Evolutionary conservation across 1,284 basidiomycete genomes (phyloP).

Genomic region (Ceratobasidium sp.): DNA sequence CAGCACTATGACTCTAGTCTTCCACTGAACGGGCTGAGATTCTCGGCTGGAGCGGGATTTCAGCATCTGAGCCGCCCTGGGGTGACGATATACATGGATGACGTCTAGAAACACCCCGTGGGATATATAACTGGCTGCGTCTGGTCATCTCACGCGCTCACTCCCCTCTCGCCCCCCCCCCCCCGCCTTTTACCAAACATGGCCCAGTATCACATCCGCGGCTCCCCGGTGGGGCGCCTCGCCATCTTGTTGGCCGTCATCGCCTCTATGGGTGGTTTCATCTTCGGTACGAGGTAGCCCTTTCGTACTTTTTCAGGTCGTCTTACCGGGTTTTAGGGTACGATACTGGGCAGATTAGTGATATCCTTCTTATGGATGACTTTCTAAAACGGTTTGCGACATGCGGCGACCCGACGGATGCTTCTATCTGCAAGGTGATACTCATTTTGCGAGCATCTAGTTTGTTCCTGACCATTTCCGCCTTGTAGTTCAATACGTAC

Average conservation of each 20-base stretch:
- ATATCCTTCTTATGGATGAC: slow-evolving; percentile 81
- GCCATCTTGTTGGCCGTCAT: slow-evolving; percentile 77
- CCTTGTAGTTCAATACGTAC: slow-evolving; percentile 50
- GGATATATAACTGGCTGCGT: slow-evolving; percentile 22
- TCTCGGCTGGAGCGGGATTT: slow-evolving; percentile 29
- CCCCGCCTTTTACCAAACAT: slow-evolving; percentile 1
- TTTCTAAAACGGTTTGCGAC: slow-evolving; percentile 75
- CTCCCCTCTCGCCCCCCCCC: not conserved
- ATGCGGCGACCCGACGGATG: slow-evolving; percentile 61
- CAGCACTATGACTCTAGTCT: not conserved
- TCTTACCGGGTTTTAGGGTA: slow-evolving; percentile 57
- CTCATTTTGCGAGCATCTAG: slow-evolving; percentile 66
- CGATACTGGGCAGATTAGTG: slow-evolving; percentile 83
- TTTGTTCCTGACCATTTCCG: slow-evolving; percentile 51
- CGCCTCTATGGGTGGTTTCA: slow-evolving; percentile 84
- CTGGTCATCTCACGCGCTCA: slow-evolving; percentile 10
- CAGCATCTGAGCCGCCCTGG: slow-evolving; percentile 31
- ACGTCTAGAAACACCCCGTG: slow-evolving; percentile 7
- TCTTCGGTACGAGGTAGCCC: slow-evolving; percentile 66
- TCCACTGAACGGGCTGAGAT: slow-evolving; percentile 5
- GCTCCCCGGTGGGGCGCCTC: slow-evolving; percentile 58
- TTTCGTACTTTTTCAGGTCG: slow-evolving; percentile 13
- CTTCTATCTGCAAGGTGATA: slow-evolving; percentile 58
- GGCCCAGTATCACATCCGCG: slow-evolving; percentile 36
- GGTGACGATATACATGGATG: slow-evolving; percentile 6